A percentile compares a stretch with the other conserved stretches of the same genome.
phyloP scores from a whole-genome alignment of 768 basidiomycete species.

The Lactifluus echinatus region DNA sequence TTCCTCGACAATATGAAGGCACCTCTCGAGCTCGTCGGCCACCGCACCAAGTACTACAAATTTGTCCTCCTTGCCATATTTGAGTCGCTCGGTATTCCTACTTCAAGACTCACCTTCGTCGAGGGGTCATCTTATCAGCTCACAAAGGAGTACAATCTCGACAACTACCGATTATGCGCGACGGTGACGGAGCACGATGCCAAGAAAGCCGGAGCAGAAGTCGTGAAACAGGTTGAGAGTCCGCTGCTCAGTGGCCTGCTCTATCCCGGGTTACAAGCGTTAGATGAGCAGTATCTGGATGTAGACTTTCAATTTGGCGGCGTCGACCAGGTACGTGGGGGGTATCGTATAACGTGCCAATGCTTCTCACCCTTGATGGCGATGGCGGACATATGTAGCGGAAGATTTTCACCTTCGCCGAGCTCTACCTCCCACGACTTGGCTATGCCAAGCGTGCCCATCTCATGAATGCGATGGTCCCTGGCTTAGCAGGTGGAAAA shows the following conservation, averaged over 20 bases:
- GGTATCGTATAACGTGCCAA: background rate
- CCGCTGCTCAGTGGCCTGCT: conserved; percentile 85
- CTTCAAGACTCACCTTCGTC: conserved; percentile 72
- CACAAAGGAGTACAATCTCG: conserved; percentile 83
- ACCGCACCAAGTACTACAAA: conserved; percentile 88
- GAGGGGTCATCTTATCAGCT: conserved; percentile 92
- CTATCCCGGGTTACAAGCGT: conserved; percentile 93
- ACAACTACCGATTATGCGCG: conserved; percentile 89
- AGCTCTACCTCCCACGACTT: conserved; percentile 86
- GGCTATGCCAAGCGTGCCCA: conserved; percentile 94
- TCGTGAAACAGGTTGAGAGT: conserved; percentile 95
- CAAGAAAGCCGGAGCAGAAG: conserved; percentile 97
- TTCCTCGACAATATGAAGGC: conserved; percentile 98
- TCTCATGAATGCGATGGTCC: conserved; percentile 98
- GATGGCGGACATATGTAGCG: conserved; percentile 42
- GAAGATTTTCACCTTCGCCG: conserved; percentile 98
- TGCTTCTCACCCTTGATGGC: background rate
- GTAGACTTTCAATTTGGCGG: conserved; percentile 98
- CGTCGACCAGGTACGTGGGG: conserved; percentile 73
- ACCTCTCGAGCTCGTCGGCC: conserved; percentile 79
- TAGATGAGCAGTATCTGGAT: conserved; percentile 94
- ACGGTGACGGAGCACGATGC: conserved; percentile 93
- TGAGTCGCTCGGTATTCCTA: conserved; percentile 83
- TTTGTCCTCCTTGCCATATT: conserved; percentile 76
- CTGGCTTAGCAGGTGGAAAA: conserved; percentile 88